Base-by-base conservation (phyloP, 176 grass and related monocot species). In the Phyllostachys edulis region DNA sequence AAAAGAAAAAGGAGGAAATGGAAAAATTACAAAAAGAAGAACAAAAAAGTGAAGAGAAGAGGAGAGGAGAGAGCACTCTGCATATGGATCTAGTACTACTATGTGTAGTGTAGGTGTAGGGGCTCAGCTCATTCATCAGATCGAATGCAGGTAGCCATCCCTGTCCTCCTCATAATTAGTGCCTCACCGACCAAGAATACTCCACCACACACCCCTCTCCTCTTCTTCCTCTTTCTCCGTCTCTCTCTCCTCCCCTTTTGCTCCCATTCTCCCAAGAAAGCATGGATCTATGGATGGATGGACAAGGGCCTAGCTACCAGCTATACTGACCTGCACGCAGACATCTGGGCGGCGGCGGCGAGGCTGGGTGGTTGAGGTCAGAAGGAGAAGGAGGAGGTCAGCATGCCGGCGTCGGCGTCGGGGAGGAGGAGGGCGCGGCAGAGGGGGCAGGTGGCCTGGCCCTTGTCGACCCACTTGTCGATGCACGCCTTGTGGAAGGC, bases 391-490 rank as follows among this genome's bases (percentile, higher is more conserved):
- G 38, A 39, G 14, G 46, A 32, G 26, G 50, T 8, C 55, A 74
- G 77, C 16, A 0, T 32, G 34, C 20, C 46, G 72, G 8, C 67
- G 47, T 21, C 50, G 69, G 7, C 23, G 26, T 4, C 23, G 65
- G 88, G 87, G 84, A 96, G 83, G 47, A 91, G 89, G 37, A 75
- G 55, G 7, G 86, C 86, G 55, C 94, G 90, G 80, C 94, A 97
- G 54, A 97, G 79, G 7, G 94, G 94, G 84, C 94, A 97, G 32
- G 89, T 91, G 27, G 81, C 41, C 74, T 90, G 91, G 6, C 94
- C 94, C 91, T 93, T 91, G 77, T 97, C 89, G 69, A 97, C 87
- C 94, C 91, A 97, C 88, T 93, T 93, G 75, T 97, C 94, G 79
- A 97, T 93, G 59, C 94, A 97, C 3, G 87, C 91, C 72, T 63